Conservation (phyloP, 2,329 filamentous ascomycete species). For the Colletotrichum sp. region DNA sequence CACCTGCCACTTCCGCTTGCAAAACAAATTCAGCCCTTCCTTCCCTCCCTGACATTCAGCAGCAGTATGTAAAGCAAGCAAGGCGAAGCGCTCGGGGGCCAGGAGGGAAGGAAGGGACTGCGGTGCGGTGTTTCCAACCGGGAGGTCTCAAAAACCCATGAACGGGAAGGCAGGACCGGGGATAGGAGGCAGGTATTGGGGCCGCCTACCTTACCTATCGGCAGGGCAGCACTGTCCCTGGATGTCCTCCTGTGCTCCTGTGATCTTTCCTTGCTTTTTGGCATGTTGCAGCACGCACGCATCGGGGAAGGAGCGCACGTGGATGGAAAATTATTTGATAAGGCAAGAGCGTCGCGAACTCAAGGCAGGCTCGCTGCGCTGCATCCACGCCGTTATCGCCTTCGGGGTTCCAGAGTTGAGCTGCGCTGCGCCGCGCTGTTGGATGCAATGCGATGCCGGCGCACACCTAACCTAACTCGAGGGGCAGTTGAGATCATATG, state of each 20-base stretch:
- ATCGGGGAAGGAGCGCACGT: neutral
- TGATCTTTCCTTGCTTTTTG: constrained; percentile 1
- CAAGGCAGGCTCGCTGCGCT: neutral
- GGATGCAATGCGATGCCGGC: neutral
- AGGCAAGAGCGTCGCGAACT: neutral
- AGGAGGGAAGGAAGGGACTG: neutral
- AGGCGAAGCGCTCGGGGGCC: neutral
- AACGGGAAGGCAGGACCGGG: neutral
- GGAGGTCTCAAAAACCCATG: neutral
- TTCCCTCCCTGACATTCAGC: neutral
- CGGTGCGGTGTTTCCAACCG: neutral
- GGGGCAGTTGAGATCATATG: neutral
- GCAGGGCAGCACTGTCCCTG: neutral
- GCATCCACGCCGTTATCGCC: neutral
- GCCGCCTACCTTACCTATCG: neutral
- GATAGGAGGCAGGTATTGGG: neutral
- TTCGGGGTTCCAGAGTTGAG: neutral
- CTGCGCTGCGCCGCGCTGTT: neutral
- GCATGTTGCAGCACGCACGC: neutral
- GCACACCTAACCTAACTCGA: neutral
- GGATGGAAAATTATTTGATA: neutral
- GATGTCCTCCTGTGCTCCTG: neutral
- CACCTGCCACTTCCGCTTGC: neutral
- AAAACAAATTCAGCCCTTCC: neutral
- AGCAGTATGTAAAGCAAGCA: neutral